Evolutionary conservation across 352 stramenopile species (phyloP), one percentile per base, ranked within the genome.

Genomic region (Globisporangium abappressorium): DNA sequence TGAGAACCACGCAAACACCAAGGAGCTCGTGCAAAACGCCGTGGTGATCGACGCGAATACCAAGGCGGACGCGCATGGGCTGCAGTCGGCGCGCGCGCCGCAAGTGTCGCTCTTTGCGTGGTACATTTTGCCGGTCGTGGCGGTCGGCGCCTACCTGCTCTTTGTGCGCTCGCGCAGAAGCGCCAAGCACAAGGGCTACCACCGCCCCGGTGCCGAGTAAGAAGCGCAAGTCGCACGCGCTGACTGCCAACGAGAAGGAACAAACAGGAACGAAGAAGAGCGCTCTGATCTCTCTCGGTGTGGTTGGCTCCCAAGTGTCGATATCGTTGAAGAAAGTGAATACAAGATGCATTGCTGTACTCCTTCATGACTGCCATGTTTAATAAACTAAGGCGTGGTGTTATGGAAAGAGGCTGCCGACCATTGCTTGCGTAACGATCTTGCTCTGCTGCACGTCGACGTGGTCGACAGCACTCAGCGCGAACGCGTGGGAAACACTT

Each of bases 41-140:
- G 33, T 70, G 20, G 53, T 51, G 36, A 26, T 66, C 26, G 79
- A 85, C 68, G 64, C 63, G 18, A 73, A 85, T 57, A 57, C 70
- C 43, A 79, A 81, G 47, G 67, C 60, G 56, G 71, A 82, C 46
- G 76, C 72, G 55, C 67, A 76, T 26, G 63, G 66, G 9, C 68
- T 91, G 2, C 75, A 90, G 65, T 70, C 71, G 3, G 75, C 78
- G 57, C 75, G 60, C 22, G 82, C 81, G 30, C 84, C 86, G 58
- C 80, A 72, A n/a, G 74, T 93, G 51, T 86, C 82, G 47, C 72
- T 94, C 9, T 93, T 93, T 59, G 80, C 77, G 41, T 94, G 82
- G 86, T 94, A 94, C 80, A 81, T 92, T 54, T 60, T 94, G 43
- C 86, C 86, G 0, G 73, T 94, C 18, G 76, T 62, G 47, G 81